phyloP scores from a whole-genome alignment of 768 basidiomycete species.

The Asterophora lycoperdoides region DNA sequence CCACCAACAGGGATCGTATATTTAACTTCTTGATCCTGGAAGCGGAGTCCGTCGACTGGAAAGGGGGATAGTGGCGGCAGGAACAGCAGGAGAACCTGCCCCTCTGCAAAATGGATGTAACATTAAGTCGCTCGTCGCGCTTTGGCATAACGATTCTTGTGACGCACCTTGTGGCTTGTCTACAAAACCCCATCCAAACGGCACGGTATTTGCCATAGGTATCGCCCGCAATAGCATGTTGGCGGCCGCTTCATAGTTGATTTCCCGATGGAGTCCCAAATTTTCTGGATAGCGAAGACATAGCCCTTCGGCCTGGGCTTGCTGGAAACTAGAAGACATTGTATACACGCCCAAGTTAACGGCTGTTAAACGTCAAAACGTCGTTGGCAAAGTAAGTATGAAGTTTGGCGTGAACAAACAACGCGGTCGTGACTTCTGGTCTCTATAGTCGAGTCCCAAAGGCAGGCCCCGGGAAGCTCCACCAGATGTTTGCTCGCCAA shows the following conservation, averaged over 20 bases:
- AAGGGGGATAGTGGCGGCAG: conserved; percentile 55
- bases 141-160: background rate
- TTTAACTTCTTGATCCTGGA: conserved; percentile 66
- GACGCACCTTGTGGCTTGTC: conserved; percentile 71
- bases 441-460: too few species aligned
- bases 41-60: conserved; percentile 75
- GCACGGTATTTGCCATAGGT: conserved; percentile 49
- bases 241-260: conserved; percentile 55
- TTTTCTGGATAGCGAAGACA: conserved; percentile 71
- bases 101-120: conserved; percentile 39
- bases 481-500: too few species aligned
- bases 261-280: conserved; percentile 49
- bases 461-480: too few species aligned
- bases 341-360: too few species aligned
- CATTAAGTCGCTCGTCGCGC: background rate
- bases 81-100: conserved; percentile 63
- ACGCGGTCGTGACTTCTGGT: too few species aligned
- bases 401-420: too few species aligned
- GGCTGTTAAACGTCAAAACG: too few species aligned
- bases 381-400: too few species aligned
- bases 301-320: conserved; percentile 54
- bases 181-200: conserved; percentile 71
- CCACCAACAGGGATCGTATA: conserved; percentile 48
- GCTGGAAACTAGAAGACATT: conserved; percentile 30
- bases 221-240: conserved; percentile 60